phyloP scores from a whole-genome alignment of 345 rosid genomes.

The Raphanus raphanistrum region DNA sequence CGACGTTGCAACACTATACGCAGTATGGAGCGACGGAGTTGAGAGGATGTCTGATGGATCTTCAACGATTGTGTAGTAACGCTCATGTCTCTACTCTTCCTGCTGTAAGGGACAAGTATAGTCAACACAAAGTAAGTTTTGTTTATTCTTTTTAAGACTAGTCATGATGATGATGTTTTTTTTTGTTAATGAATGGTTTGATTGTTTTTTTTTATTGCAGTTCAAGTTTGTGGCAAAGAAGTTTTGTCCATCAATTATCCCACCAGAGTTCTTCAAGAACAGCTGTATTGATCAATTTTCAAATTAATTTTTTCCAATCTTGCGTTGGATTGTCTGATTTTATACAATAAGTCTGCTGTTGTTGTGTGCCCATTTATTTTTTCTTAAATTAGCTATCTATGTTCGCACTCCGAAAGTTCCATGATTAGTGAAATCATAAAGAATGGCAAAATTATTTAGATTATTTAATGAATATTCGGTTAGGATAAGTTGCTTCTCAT shows the following conservation, averaged over 20 bases:
- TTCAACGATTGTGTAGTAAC: constrained; percentile 60
- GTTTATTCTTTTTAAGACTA: constrained; percentile 35
- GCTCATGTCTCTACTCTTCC: constrained; percentile 61
- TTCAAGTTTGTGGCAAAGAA: constrained; percentile 69
- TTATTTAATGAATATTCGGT: not conserved
- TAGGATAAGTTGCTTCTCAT: not conserved
- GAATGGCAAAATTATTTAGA: not conserved
- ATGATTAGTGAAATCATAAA: not conserved
- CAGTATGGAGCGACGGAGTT: constrained; percentile 67
- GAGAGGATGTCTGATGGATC: constrained; percentile 67
- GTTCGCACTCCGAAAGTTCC: not conserved
- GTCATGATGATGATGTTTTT: not conserved
- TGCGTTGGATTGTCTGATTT: not conserved
- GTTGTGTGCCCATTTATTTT: not conserved
- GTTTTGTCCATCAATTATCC: constrained; percentile 35
- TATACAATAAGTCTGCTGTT: not conserved
- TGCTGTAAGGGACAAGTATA: constrained; percentile 86
- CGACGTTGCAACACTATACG: constrained; percentile 85
- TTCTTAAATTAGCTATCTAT: not conserved
- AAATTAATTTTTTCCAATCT: not conserved
- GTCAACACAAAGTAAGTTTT: constrained; percentile 85
- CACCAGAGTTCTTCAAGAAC: constrained; percentile 58
- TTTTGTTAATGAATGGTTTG: not conserved
- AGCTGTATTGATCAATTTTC: constrained; percentile 7
- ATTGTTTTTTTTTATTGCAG: constrained; percentile 9